Conservation (phyloP, 345 rosid genomes). For the Lepidium sativum region DNA sequence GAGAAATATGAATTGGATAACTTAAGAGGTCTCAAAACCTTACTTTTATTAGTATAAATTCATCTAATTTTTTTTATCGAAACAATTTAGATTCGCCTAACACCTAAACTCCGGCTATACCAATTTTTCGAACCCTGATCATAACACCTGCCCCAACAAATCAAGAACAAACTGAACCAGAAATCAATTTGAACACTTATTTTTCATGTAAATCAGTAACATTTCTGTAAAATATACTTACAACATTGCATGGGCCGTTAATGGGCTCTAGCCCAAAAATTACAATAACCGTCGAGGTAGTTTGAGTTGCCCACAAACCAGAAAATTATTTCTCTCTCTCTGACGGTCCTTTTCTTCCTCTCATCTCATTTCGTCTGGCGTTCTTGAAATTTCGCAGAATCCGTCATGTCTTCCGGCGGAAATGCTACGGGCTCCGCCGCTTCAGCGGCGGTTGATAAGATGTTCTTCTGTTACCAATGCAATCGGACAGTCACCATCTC, state of each 20-base stretch:
- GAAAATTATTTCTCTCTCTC: background rate
- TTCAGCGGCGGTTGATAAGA: conserved; percentile 26
- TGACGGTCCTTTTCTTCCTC: conserved; percentile 2
- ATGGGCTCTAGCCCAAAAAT: background rate
- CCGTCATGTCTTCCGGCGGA: conserved; percentile 36
- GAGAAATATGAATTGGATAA: too few species aligned
- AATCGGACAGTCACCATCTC: conserved; percentile 45
- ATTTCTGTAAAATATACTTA: too few species aligned
- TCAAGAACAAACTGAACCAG: too few species aligned
- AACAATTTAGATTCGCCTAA: too few species aligned
- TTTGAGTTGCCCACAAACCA: conserved; percentile 8
- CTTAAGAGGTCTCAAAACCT: too few species aligned
- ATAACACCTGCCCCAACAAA: too few species aligned
- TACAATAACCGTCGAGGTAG: background rate
- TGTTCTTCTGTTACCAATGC: conserved; percentile 59
- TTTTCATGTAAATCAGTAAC: too few species aligned
- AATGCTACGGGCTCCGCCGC: conserved; percentile 24
- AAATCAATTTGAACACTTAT: background rate
- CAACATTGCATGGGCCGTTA: background rate
- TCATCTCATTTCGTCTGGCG: conserved; percentile 3
- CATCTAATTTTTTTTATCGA: too few species aligned
- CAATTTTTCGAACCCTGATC: too few species aligned
- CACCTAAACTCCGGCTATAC: too few species aligned
- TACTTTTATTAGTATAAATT: too few species aligned
- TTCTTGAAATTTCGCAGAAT: conserved; percentile 6